These are phyloP conservation scores for Elsinoe perseae DNA, from an alignment of 2,329 filamentous ascomycete species.

Conservation along the genomic window DNA sequence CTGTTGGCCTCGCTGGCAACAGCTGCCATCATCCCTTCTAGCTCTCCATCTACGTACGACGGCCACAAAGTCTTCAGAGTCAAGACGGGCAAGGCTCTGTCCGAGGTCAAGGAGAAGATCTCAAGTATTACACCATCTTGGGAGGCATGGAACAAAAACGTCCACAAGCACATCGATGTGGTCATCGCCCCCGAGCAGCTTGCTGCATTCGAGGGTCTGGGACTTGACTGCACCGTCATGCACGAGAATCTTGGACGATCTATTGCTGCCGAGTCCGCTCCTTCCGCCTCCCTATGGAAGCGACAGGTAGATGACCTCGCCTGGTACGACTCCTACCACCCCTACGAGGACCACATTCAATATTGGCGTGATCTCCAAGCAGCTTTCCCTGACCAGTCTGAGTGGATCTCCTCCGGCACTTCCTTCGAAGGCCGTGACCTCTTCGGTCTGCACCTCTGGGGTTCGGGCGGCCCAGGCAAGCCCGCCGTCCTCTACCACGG, in stretches of 20 bases:
- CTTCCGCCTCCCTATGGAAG: background rate
- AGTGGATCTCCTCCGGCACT: slow-evolving; percentile 43
- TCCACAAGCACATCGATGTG: slow-evolving; percentile 19
- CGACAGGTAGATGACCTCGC: slow-evolving; percentile 26
- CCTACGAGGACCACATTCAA: slow-evolving; percentile 45
- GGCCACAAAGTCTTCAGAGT: slow-evolving; percentile 6
- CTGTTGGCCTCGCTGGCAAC: slow-evolving; percentile 1
- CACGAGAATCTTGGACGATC: slow-evolving; percentile 39
- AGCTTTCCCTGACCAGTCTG: slow-evolving; percentile 39
- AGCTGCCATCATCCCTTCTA: slow-evolving; percentile 7
- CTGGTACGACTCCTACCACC: slow-evolving; percentile 50
- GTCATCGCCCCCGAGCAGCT: slow-evolving; percentile 17
- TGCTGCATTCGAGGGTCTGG: slow-evolving; percentile 27
- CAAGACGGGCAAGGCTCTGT: slow-evolving; percentile 4
- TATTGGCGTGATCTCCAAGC: slow-evolving; percentile 43
- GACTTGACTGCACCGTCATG: slow-evolving; percentile 31
- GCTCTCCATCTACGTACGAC: background rate
- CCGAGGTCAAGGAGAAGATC: slow-evolving; percentile 12
- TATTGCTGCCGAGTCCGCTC: slow-evolving; percentile 33
- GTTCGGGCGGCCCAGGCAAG: slow-evolving; percentile 6
- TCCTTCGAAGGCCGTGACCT: slow-evolving; percentile 22
- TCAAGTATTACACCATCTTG: slow-evolving; percentile 16
- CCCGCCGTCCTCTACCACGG: slow-evolving; percentile 7
- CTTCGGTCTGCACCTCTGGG: slow-evolving; percentile 11
- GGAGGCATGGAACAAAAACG: slow-evolving; percentile 19